Conservation (phyloP, 768 basidiomycete species). For the Boletus coccyginus region DNA sequence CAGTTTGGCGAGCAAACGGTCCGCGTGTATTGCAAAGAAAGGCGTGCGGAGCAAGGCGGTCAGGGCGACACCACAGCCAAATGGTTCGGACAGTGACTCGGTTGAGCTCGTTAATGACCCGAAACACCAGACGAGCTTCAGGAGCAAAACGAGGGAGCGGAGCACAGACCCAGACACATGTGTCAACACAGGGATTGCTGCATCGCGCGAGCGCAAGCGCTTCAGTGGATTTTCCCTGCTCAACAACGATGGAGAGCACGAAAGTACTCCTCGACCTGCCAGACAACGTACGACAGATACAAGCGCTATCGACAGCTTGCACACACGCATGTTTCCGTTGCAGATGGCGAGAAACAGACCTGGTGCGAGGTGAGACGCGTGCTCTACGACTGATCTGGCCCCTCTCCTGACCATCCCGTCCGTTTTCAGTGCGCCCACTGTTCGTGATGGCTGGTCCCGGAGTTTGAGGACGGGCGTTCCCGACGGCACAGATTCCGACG, state of each 20-base stretch:
- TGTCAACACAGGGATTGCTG: neutral
- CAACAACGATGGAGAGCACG: constrained; percentile 7
- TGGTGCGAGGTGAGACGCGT: constrained; percentile 13
- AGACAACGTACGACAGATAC: neutral
- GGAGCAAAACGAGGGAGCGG: neutral
- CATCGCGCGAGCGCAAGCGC: neutral
- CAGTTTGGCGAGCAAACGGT: constrained; percentile 9
- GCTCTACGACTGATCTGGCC: neutral
- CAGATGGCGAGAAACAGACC: constrained; percentile 15
- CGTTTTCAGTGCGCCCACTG: neutral
- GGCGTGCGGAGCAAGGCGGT: neutral
- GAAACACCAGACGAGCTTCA: neutral
- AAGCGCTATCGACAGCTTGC: neutral
- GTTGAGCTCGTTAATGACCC: neutral
- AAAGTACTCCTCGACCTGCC: constrained; percentile 27
- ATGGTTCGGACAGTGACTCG: constrained; percentile 3
- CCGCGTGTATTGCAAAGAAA: constrained; percentile 6
- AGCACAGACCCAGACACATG: neutral
- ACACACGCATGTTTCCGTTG: constrained; percentile 11
- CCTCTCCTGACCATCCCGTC: neutral
- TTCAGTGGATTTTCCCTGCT: constrained; percentile 1
- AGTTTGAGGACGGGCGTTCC: constrained; percentile 3
- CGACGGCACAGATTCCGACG: constrained; percentile 21
- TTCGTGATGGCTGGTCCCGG: constrained; percentile 8
- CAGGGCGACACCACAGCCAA: neutral